Evolutionary conservation across 768 basidiomycete genomes (phyloP), one percentile per base, ranked within the genome.

Genomic region (Chalciporus chontae): DNA sequence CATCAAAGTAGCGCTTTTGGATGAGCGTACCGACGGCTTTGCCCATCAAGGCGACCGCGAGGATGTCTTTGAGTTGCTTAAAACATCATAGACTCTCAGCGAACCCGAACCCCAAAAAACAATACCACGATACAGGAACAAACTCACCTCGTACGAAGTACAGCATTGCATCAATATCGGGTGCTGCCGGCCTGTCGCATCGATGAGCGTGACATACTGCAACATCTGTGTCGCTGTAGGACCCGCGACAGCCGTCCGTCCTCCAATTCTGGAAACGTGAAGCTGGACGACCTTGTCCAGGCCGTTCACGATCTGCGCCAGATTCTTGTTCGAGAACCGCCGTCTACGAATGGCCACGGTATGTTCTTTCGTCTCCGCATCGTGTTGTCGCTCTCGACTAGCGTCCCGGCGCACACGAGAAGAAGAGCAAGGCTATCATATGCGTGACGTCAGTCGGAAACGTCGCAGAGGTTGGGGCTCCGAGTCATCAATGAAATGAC

Each of bases 111-210:
- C 1, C 10, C 2, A 31, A 31, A 11, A 31, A 31, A 21, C 4
- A 29, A 4, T 13, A 11, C 29, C 13, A 5, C 27, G 8, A 31
- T 9, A 31, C 24, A 24, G 24, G 29, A 31, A 8, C 3, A 34
- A 34, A 34, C 53, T 29, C 36, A 62, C 63, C 56, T 67, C 56
- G 5, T 65, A 64, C 31, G 59, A 64, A 3, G 56, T 34, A 36
- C 63, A 64, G 39, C 53, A 54, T 17, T 67, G 53, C 56, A 67
- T 50, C 18, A 45, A 37, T 52, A 64, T 62, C 21, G 56, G 59
- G 37, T 64, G 63, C 19, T 56, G 47, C 17, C 65, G 52, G 40
- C 62, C 65, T 7, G 64, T 64, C 1, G 56, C 62, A 23, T 65
- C 65, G 26, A 64, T 23, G 31, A 67, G 54, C 23, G 56, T 65